Conservation (phyloP, 495 filamentous ascomycete genomes). For the Aspergillus asperescens region DNA sequence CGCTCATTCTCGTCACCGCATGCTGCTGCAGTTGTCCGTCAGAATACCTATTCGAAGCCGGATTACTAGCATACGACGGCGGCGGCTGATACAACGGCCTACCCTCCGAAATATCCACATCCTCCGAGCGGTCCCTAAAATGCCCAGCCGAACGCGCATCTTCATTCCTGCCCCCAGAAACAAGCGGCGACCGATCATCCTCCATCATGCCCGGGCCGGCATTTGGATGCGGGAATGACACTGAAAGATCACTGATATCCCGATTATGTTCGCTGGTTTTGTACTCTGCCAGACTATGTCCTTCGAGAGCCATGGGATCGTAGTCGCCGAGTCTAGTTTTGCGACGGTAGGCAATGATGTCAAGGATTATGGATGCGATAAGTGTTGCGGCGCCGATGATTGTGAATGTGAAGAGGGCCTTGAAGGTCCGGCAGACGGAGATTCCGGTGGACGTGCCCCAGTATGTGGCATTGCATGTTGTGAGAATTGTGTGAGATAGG, state of each 20-base stretch:
- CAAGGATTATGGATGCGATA: constrained; percentile 45
- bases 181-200: constrained; percentile 3
- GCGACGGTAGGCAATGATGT: constrained; percentile 43
- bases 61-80: constrained; percentile 9
- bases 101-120: neutral
- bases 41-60: constrained; percentile 25
- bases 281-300: constrained; percentile 21
- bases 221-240: constrained; percentile 11
- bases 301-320: constrained; percentile 28
- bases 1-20: constrained; percentile 17
- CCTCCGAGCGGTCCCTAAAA: neutral
- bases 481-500: constrained; percentile 51
- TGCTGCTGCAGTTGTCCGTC: constrained; percentile 19
- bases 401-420: constrained; percentile 60
- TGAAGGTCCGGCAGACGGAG: constrained; percentile 59
- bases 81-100: constrained; percentile 11
- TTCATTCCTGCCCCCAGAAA: neutral
- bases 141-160: neutral
- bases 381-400: constrained; percentile 45
- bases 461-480: constrained; percentile 47
- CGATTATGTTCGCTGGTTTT: constrained; percentile 28
- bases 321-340: constrained; percentile 46
- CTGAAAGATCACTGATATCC: constrained; percentile 21
- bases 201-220: constrained; percentile 5
- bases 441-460: constrained; percentile 56